A percentile compares a stretch with the other conserved stretches of the same genome.
Evolutionary conservation across 2,329 filamentous ascomycete genomes (phyloP).

Genomic region (Fusarium nodosum): DNA sequence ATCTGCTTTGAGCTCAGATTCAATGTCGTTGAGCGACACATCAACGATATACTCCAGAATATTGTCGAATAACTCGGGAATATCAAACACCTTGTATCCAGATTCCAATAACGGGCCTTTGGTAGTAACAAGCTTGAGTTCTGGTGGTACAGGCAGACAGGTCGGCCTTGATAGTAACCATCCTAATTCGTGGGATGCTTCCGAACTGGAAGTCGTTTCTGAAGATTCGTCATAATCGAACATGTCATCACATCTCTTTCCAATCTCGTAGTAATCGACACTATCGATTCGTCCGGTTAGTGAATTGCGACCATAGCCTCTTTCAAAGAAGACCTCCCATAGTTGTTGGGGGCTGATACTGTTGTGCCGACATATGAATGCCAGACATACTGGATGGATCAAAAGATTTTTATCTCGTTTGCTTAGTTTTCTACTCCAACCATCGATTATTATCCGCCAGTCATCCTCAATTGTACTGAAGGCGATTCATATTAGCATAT

Average conservation of each 20-base stretch:
- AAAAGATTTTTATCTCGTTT: too few species aligned
- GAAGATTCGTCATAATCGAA: too few species aligned
- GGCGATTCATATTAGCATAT: too few species aligned
- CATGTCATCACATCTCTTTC: too few species aligned
- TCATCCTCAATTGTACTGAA: too few species aligned
- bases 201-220: too few species aligned
- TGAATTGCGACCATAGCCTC: too few species aligned
- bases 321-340: background rate
- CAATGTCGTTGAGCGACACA: background rate
- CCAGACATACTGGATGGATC: background rate
- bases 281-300: background rate
- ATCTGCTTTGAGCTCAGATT: background rate
- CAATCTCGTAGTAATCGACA: background rate
- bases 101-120: fast-evolving
- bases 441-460: too few species aligned
- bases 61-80: background rate
- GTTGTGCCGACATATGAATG: background rate
- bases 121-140: fast-evolving
- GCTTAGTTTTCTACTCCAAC: too few species aligned
- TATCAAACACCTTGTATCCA: background rate
- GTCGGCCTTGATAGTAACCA: background rate
- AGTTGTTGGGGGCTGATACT: background rate
- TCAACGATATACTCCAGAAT: background rate
- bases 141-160: background rate
- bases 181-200: too few species aligned